phyloP scores from a whole-genome alignment of 2,329 filamentous ascomycete species.

The Ophiostoma perfectum region DNA sequence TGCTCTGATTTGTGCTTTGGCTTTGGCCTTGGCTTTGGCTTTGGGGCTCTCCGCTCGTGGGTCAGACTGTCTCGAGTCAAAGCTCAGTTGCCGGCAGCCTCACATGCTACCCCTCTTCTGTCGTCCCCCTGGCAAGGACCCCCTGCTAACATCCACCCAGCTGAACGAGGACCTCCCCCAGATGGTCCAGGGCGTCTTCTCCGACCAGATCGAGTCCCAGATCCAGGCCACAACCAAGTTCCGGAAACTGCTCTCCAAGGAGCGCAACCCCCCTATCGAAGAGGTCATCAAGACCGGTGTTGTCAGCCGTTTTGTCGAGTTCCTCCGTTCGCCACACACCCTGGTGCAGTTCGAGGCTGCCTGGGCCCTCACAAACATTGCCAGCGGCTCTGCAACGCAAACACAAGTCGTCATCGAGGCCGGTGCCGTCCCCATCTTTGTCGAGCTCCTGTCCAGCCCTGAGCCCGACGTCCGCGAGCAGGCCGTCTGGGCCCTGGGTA shows the following conservation, averaged over 20 bases:
- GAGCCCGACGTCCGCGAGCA: slow-evolving; percentile 98
- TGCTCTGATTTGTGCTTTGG: background rate
- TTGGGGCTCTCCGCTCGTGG: too few relatives aligned
- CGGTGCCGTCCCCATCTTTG: slow-evolving; percentile 95
- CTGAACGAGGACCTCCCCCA: slow-evolving; percentile 95
- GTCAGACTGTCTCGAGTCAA: background rate
- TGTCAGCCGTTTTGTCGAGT: slow-evolving; percentile 95
- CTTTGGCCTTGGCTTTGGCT: too few relatives aligned
- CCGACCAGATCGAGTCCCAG: slow-evolving; percentile 95
- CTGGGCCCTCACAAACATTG: slow-evolving; percentile 99
- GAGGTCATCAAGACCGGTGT: slow-evolving; percentile 99
- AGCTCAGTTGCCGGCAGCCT: background rate
- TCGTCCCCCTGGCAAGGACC: background rate
- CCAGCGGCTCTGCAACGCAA: slow-evolving; percentile 91
- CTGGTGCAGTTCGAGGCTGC: slow-evolving; percentile 98
- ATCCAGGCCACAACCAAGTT: slow-evolving; percentile 98
- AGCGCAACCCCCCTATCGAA: slow-evolving; percentile 98
- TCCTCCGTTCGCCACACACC: slow-evolving; percentile 94
- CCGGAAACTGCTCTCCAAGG: slow-evolving; percentile 94
- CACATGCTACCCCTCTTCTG: background rate
- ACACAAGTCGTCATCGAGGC: slow-evolving; percentile 99
- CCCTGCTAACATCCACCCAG: slow-evolving; percentile 44
- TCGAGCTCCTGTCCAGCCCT: slow-evolving; percentile 89
- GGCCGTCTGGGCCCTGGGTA: slow-evolving; percentile 96
- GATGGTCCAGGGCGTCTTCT: slow-evolving; percentile 98